Evolutionary conservation across 805 yeast genomes (phyloP), one percentile per base, ranked within the genome.

Genomic region (Suhomyces kilbournensis): DNA sequence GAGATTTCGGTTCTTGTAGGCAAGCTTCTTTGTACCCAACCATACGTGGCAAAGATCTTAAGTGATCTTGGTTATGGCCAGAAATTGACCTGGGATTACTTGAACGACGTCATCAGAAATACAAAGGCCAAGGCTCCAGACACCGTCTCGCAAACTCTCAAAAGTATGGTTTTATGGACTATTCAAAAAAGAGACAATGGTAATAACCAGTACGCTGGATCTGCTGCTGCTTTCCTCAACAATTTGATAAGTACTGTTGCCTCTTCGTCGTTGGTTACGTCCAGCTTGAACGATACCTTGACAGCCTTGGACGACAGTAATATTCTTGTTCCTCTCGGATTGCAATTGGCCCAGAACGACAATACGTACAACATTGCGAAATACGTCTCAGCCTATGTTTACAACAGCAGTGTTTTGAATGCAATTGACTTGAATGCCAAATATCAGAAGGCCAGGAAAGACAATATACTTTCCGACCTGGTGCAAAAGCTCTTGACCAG

Each of bases 11-110:
- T 59, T 30, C 46, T 58, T 14, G 44, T 64, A 15, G 77, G 77
- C 3, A 53, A 58, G 14, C 46, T 64, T 9, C 59, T 74, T 39
- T 60, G 60, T 12, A 34, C 54, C 3, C 52, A 71, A 46, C 57
- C 66, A 7, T 73, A 72, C 70, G 58, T 70, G 19, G 60, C 71
- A 3, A 49, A 60, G 44, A 46, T 72, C 9, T 54, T 74, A 46
- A 56, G 54, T 39, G 68, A 66, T n/a, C 52, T 71, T n/a, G 77
- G 77, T 23, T 53, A 62, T 28, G 74, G 74, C 7, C 56, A 69
- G 8, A 53, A 58, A 19, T 60, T 70, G 22, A 58, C 72, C 0
- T 61, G 72, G 52, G 57, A 60, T n/a, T 63, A 56, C 50, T 60
- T 73, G 49, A 71, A 70, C 30, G 61, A 68, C 53, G 48, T 63